phyloP scores from a whole-genome alignment of 1,284 basidiomycete genomes.

The Leccinum angustisporum region DNA sequence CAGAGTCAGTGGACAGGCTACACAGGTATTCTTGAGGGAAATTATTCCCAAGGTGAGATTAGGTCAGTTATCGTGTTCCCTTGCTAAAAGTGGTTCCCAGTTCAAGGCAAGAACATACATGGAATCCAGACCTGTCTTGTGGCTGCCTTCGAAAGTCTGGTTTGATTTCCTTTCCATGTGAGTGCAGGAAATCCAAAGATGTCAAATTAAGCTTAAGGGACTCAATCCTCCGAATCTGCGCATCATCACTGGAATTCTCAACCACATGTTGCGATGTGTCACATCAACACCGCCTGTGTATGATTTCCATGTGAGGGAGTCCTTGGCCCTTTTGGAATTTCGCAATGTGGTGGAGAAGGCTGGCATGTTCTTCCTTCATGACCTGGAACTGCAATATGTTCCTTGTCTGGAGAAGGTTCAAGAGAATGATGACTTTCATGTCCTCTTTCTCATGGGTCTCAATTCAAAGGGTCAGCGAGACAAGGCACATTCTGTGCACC shows the following conservation, averaged over 20 bases:
- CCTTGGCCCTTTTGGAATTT: slow-evolving; percentile 9
- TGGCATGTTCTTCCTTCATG: slow-evolving; percentile 17
- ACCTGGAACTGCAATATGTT: neutral
- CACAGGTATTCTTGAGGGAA: neutral
- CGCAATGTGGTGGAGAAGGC: neutral
- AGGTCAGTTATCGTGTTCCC: too few species aligned
- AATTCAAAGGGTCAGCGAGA: slow-evolving; percentile 3
- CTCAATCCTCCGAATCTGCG: slow-evolving; percentile 9
- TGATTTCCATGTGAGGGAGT: slow-evolving; percentile 14
- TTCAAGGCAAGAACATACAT: slow-evolving; percentile 1
- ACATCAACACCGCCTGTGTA: neutral
- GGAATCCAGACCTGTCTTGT: slow-evolving; percentile 4
- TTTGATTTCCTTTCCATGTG: slow-evolving; percentile 7
- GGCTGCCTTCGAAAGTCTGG: slow-evolving; percentile 8
- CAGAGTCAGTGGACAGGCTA: slow-evolving; percentile 6
- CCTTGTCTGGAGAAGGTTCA: slow-evolving; percentile 1
- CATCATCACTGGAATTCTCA: slow-evolving; percentile 9
- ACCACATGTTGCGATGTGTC: slow-evolving; percentile 12
- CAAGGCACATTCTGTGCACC: neutral
- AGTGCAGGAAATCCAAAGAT: slow-evolving; percentile 1
- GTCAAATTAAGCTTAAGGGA: slow-evolving; percentile 2
- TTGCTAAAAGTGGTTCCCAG: neutral
- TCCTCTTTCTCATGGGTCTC: slow-evolving; percentile 3
- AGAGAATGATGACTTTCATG: neutral
- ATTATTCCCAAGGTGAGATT: slow-evolving; percentile 1